Percentiles rank a stretch among this genome's conserved stretches.
These are phyloP conservation scores for Rhodotorula sp. DNA, from an alignment of 1,284 basidiomycete species.

Conservation along the genomic window DNA sequence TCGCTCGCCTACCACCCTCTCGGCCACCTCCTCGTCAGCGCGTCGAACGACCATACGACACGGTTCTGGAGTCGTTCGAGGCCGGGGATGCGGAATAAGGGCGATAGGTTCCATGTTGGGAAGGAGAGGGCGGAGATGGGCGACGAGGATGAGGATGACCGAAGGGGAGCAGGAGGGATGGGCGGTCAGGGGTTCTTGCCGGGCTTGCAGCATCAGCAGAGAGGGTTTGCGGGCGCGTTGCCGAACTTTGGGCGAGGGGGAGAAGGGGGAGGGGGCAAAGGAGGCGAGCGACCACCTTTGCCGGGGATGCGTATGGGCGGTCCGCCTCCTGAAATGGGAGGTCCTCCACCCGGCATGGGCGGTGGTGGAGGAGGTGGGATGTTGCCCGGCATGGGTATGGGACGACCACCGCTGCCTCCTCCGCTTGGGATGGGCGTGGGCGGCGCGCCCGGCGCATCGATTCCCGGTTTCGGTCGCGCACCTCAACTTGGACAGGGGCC, in stretches of 20 bases:
- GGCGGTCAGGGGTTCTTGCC: slow-evolving; percentile 6
- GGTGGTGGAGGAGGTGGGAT: neutral
- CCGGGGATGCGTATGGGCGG: neutral
- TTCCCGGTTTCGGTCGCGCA: slow-evolving; percentile 26
- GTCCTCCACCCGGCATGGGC: neutral
- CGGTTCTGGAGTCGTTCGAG: slow-evolving; percentile 92
- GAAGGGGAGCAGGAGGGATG: neutral
- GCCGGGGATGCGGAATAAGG: slow-evolving; percentile 55
- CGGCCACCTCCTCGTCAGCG: slow-evolving; percentile 87
- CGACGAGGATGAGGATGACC: slow-evolving; percentile 25
- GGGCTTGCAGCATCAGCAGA: slow-evolving; percentile 16
- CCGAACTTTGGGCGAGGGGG: slow-evolving; percentile 16
- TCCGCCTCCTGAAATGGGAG: slow-evolving; percentile 10
- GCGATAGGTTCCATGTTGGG: slow-evolving; percentile 44
- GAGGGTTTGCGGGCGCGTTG: slow-evolving; percentile 16
- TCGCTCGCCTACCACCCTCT: slow-evolving; percentile 91
- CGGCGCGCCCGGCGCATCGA: neutral
- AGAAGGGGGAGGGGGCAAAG: neutral
- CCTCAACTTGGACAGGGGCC: neutral
- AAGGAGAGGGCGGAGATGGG: slow-evolving; percentile 39
- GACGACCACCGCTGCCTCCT: neutral
- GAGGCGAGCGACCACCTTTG: neutral
- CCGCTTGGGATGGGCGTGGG: neutral
- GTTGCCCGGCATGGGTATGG: neutral
- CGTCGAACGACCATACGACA: slow-evolving; percentile 94